Conservation (phyloP, 2,329 filamentous ascomycete species). For the Mycogone perniciosa region DNA sequence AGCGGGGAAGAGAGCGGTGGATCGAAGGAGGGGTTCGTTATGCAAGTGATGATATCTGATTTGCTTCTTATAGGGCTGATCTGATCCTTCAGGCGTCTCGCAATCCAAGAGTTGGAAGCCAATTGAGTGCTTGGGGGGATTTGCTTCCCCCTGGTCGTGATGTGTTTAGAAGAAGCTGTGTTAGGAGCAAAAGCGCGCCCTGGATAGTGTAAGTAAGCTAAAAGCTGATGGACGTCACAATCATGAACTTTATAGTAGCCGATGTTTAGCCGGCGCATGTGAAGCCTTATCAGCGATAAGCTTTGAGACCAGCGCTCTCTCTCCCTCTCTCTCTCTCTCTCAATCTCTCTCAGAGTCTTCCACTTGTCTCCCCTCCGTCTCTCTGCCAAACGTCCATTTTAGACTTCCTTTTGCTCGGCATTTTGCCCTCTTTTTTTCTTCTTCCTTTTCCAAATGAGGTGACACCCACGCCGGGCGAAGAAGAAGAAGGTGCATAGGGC, state of each 20-base stretch:
- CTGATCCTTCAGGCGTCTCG: too few relatives aligned
- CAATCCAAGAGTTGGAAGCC: not conserved
- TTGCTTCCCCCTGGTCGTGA: not conserved
- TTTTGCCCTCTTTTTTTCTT: not conserved
- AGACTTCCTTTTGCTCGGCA: not conserved
- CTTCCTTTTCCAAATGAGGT: constrained; percentile 11
- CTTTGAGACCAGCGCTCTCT: not conserved
- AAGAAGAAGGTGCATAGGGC: not conserved
- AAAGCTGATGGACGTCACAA: constrained; percentile 3
- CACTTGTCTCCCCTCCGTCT: not conserved
- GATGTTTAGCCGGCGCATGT: constrained; percentile 26
- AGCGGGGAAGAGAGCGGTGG: not conserved
- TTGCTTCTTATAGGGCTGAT: too few relatives aligned
- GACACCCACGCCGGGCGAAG: constrained; percentile 1
- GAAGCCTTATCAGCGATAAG: constrained; percentile 4
- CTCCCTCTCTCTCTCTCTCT: not conserved
- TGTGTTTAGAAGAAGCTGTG: too few relatives aligned
- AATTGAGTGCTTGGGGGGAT: not conserved
- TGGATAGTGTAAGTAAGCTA: not conserved
- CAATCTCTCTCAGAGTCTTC: not conserved
- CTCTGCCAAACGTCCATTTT: not conserved
- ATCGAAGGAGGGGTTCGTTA: not conserved
- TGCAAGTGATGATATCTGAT: too few relatives aligned
- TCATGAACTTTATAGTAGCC: constrained; percentile 16
- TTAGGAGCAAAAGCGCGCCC: too few relatives aligned